Evolutionary conservation across 2,329 filamentous ascomycete species (phyloP), one percentile per base, ranked within the genome.

Genomic region (Tolypocladium tundrense): DNA sequence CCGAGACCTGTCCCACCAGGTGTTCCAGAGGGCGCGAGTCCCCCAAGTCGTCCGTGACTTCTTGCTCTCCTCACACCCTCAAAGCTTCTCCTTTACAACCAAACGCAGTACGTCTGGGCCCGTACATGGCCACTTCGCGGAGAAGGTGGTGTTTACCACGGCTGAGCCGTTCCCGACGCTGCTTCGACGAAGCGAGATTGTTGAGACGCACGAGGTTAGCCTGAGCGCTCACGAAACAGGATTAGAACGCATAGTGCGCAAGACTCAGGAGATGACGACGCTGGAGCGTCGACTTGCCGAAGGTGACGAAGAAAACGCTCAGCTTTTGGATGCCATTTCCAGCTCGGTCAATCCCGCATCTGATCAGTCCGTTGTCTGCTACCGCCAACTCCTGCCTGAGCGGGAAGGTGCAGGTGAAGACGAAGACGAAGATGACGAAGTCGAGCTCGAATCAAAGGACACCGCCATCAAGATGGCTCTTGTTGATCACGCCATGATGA

Each of bases 161-260:
- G 87, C 86, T 0, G 92, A 97, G 66, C 74, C 87, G 0, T 97
- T 97, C 75, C 94, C 93, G 1, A 97, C 92, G 1, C 95, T 97
- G 54, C 76, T 97, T 33, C 84, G 91, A 39, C 84, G 92, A 57
- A 96, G 90, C 65, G 92, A 97, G 73, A 88, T 97, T 60, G 75
- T 95, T 16, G 77, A 83, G 8, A 79, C 82, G 1, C 82, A 86
- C 21, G 86, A 87, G 54, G 71, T 91, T 21, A 79, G 79, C 13
- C 77, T 97, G 33, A 82, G 82, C 39, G 86, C 92, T 8, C 78
- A 94, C 59, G 88, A 97, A 72, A 92, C 91, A n/a, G 93, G 88
- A 0, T 79, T 97, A 60, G 93, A 97, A 70, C 86, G 93, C 19
- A 93, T 94, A 39, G 87, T 90, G 65, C 85, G 92, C 59, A 97